Conservation (phyloP, 208 protist genomes). For the Trypanosomatidae sp. region DNA sequence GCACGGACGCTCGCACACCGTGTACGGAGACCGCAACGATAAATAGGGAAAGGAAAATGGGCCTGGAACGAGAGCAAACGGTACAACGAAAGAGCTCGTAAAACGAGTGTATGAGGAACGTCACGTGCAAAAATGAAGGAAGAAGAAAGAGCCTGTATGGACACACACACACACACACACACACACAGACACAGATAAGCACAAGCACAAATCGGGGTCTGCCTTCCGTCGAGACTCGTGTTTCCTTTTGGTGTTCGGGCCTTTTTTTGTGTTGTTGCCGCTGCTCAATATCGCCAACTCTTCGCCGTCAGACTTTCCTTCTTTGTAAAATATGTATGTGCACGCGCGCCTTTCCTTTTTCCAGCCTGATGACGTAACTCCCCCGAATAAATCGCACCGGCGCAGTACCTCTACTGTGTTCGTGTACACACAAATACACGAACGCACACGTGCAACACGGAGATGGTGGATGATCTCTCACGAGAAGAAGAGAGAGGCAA, state of each 20-base stretch:
- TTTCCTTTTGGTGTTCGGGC: background rate
- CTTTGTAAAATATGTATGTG: background rate
- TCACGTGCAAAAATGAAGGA: background rate
- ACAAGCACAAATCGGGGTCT: background rate
- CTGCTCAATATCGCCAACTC: background rate
- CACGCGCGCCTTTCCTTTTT: background rate
- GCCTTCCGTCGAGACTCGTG: background rate
- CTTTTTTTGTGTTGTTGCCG: background rate
- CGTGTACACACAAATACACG: background rate
- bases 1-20: background rate
- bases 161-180: background rate
- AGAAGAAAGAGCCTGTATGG: background rate
- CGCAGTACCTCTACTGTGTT: background rate
- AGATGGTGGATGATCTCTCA: background rate
- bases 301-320: background rate
- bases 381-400: background rate
- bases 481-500: background rate
- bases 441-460: background rate
- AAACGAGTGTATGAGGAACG: background rate
- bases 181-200: background rate
- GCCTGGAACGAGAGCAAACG: constrained; percentile 1
- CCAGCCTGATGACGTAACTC: background rate
- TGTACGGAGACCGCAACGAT: background rate
- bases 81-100: background rate
- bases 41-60: background rate